Evolutionary conservation across 495 filamentous ascomycete genomes (phyloP).

Genomic region (Daldinia bambusicola): DNA sequence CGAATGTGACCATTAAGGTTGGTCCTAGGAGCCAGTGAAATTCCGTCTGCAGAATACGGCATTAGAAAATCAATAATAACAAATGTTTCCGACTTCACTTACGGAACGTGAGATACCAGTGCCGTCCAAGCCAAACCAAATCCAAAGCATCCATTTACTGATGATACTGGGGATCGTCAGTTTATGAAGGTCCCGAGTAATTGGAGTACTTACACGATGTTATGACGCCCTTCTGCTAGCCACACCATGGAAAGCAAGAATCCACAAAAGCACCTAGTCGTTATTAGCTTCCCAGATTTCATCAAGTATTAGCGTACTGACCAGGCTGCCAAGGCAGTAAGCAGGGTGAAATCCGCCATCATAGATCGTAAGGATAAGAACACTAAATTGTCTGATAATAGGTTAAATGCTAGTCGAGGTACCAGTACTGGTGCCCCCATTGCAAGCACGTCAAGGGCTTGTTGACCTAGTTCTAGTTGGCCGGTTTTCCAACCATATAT

Average conservation of each 20-base stretch:
- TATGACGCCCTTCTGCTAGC: slow-evolving; percentile 64
- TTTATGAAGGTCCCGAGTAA: not conserved
- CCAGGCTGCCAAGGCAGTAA: slow-evolving; percentile 73
- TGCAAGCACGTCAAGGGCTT: slow-evolving; percentile 73
- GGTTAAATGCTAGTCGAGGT: slow-evolving; percentile 77
- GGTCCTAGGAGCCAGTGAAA: slow-evolving; percentile 76
- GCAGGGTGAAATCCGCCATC: slow-evolving; percentile 76
- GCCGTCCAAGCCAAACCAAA: slow-evolving; percentile 82
- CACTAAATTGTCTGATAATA: slow-evolving; percentile 77
- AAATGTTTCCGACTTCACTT: slow-evolving; percentile 17
- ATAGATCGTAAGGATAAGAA: slow-evolving; percentile 77
- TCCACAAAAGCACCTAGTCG: slow-evolving; percentile 68
- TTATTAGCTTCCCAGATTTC: slow-evolving; percentile 15
- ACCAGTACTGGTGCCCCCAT: slow-evolving; percentile 76
- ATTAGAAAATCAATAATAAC: not conserved
- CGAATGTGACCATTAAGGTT: slow-evolving; percentile 74
- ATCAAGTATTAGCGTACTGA: slow-evolving; percentile 16
- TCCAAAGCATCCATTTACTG: slow-evolving; percentile 83
- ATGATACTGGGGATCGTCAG: slow-evolving; percentile 62
- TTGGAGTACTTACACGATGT: slow-evolving; percentile 49
- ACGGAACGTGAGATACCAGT: slow-evolving; percentile 73
- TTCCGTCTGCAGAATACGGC: slow-evolving; percentile 51
- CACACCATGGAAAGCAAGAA: slow-evolving; percentile 77
- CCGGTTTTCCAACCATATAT: slow-evolving; percentile 63
- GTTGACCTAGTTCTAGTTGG: slow-evolving; percentile 53